A percentile compares a stretch with the other conserved stretches of the same genome.
phyloP scores from a whole-genome alignment of 2,329 filamentous ascomycete species.

The Amylocarpus encephaloides region DNA sequence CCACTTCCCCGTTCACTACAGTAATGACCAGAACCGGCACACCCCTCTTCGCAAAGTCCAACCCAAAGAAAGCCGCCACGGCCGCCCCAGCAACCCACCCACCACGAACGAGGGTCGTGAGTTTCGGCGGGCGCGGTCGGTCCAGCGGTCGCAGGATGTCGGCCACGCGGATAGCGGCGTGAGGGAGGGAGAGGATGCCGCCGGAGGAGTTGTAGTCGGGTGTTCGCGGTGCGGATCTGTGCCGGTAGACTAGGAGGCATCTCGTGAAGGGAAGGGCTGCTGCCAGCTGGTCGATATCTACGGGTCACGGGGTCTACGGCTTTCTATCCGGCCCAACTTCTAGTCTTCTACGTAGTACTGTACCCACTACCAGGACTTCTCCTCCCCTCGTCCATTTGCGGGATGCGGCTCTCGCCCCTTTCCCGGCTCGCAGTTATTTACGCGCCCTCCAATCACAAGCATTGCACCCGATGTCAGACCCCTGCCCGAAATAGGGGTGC shows the following conservation, averaged over 20 bases:
- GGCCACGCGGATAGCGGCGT: constrained; percentile 40
- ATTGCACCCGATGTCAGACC: too few species aligned
- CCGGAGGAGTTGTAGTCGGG: constrained; percentile 49
- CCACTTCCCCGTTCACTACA: constrained; percentile 36
- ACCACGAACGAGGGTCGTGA: constrained; percentile 36
- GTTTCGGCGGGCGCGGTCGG: not conserved
- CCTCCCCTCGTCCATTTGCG: too few species aligned
- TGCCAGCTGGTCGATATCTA: constrained; percentile 36
- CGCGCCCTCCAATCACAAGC: too few species aligned
- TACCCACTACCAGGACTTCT: too few species aligned
- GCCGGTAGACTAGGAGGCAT: constrained; percentile 40
- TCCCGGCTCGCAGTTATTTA: too few species aligned
- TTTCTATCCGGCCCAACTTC: too few species aligned
- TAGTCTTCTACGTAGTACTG: too few species aligned
- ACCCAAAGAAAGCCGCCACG: constrained; percentile 37
- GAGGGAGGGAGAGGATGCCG: constrained; percentile 46
- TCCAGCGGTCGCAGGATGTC: constrained; percentile 9
- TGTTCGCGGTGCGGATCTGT: constrained; percentile 46
- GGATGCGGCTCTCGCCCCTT: too few species aligned
- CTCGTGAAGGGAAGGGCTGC: constrained; percentile 43
- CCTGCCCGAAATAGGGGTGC: too few species aligned
- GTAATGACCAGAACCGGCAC: constrained; percentile 44
- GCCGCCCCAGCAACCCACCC: constrained; percentile 40
- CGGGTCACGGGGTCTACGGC: too few species aligned
- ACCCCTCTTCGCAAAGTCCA: constrained; percentile 38